phyloP scores from a whole-genome alignment of 768 basidiomycete species.

The Filobasidium floriforme region DNA sequence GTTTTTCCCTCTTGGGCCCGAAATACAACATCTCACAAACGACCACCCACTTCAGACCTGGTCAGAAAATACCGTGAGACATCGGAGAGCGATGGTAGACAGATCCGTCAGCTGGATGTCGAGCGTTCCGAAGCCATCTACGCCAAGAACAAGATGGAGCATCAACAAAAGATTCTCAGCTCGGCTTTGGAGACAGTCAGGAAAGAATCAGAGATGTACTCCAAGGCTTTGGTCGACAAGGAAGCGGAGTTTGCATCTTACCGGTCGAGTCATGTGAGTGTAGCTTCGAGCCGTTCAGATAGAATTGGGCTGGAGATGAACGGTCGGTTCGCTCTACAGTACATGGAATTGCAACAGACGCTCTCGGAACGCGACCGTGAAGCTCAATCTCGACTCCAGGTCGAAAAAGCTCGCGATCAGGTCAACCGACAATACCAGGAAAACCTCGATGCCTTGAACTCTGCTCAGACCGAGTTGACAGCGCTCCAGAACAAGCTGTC shows the following conservation, averaged over 20 bases:
- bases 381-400: conserved; percentile 11
- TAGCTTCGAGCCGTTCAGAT: too few relatives aligned
- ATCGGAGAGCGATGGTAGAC: conserved; percentile 12
- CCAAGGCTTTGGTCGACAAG: conserved; percentile 21
- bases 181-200: conserved; percentile 17
- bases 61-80: conserved; percentile 16
- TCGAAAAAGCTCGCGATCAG: conserved; percentile 5
- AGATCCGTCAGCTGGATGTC: conserved; percentile 21
- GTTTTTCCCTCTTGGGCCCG: not conserved
- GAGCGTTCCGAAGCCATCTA: conserved; percentile 22
- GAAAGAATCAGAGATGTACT: conserved; percentile 18
- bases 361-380: conserved; percentile 18
- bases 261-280: conserved; percentile 16
- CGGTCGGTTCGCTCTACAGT: not conserved
- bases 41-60: conserved; percentile 1
- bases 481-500: conserved; percentile 15
- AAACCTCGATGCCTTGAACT: conserved; percentile 12
- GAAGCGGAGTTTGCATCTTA: conserved; percentile 24
- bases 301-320: too few relatives aligned
- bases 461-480: conserved; percentile 9
- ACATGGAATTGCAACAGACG: conserved; percentile 15
- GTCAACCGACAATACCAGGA: conserved; percentile 13
- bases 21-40: not conserved
- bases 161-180: conserved; percentile 19
- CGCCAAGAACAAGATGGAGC: conserved; percentile 22